Conservation (phyloP, 441 rosid genomes). For the Codiaeum variegatum region DNA sequence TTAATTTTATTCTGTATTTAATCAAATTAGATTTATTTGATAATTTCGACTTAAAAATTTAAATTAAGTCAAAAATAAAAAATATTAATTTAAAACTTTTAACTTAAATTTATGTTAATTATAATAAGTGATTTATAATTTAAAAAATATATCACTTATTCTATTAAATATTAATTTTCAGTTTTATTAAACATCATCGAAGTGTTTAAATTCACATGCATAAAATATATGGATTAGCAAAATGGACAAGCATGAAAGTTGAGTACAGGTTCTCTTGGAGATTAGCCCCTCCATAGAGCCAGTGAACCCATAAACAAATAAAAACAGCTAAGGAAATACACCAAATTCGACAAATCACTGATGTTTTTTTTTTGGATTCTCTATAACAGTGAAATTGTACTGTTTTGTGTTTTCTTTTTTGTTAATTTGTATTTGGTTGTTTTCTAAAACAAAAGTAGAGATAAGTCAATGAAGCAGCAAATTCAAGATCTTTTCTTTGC, state of each 20-base stretch:
- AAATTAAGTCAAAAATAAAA: too few relatives aligned
- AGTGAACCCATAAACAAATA: conserved; percentile 32
- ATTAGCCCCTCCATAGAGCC: conserved; percentile 34
- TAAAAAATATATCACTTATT: too few relatives aligned
- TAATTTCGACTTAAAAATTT: too few relatives aligned
- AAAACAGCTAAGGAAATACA: conserved; percentile 31
- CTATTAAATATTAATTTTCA: too few relatives aligned
- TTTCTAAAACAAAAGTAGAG: conserved; percentile 12
- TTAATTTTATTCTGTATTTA: too few relatives aligned
- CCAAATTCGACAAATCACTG: conserved; percentile 39
- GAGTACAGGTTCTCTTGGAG: conserved; percentile 21
- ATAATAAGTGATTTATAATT: too few relatives aligned
- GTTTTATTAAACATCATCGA: too few relatives aligned
- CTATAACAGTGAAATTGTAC: background rate
- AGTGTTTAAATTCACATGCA: too few relatives aligned
- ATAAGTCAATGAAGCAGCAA: conserved; percentile 31
- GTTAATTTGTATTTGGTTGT: conserved; percentile 16
- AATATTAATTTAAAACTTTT: too few relatives aligned
- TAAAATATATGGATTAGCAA: conserved; percentile 31
- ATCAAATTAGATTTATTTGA: too few relatives aligned
- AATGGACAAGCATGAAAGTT: conserved; percentile 21
- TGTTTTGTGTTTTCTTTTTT: background rate
- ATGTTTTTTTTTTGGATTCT: conserved; percentile 8
- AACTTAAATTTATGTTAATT: too few relatives aligned
- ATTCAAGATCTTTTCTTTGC: conserved; percentile 27